These are phyloP conservation scores for Cutaneotrichosporon mucoides DNA, from an alignment of 1,284 basidiomycete genomes.

Conservation along the genomic window DNA sequence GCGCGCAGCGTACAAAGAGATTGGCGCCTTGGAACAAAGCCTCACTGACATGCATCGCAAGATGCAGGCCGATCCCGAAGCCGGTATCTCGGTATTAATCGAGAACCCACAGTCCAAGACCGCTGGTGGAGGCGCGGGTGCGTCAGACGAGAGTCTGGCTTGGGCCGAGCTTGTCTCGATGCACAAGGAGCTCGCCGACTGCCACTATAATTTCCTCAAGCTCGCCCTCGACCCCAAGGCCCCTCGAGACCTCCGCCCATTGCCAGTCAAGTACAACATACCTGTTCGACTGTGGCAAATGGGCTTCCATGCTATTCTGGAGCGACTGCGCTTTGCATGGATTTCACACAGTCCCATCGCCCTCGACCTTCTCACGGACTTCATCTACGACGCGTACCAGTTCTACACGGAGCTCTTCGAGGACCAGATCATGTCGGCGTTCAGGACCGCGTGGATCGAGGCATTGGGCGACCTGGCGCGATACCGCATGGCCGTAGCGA, in stretches of 20 bases:
- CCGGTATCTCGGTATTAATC: slow-evolving; percentile 32
- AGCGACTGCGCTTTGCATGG: slow-evolving; percentile 79
- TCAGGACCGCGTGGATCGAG: slow-evolving; percentile 86
- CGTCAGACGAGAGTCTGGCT: slow-evolving; percentile 27
- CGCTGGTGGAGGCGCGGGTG: not conserved
- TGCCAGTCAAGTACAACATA: slow-evolving; percentile 92
- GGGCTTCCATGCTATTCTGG: slow-evolving; percentile 83
- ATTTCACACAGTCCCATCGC: slow-evolving; percentile 39
- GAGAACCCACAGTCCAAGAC: slow-evolving; percentile 14
- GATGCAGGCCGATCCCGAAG: slow-evolving; percentile 45
- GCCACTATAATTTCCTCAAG: slow-evolving; percentile 79
- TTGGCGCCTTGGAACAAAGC: slow-evolving; percentile 45
- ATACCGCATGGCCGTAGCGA: slow-evolving; percentile 87
- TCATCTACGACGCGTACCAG: slow-evolving; percentile 90
- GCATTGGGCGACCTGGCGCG: slow-evolving; percentile 92
- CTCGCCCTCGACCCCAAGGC: slow-evolving; percentile 81
- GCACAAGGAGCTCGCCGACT: slow-evolving; percentile 65
- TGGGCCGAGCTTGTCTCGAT: slow-evolving; percentile 48
- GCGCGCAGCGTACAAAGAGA: slow-evolving; percentile 47
- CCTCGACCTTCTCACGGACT: slow-evolving; percentile 75
- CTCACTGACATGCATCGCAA: slow-evolving; percentile 48
- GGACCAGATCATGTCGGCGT: slow-evolving; percentile 65
- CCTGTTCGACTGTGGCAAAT: slow-evolving; percentile 89
- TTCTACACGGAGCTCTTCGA: slow-evolving; percentile 90
- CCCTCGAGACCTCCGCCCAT: slow-evolving; percentile 78